These are phyloP conservation scores for Chlamydomonas incerta DNA, from an alignment of 139 green algal species.

Conservation along the genomic window DNA sequence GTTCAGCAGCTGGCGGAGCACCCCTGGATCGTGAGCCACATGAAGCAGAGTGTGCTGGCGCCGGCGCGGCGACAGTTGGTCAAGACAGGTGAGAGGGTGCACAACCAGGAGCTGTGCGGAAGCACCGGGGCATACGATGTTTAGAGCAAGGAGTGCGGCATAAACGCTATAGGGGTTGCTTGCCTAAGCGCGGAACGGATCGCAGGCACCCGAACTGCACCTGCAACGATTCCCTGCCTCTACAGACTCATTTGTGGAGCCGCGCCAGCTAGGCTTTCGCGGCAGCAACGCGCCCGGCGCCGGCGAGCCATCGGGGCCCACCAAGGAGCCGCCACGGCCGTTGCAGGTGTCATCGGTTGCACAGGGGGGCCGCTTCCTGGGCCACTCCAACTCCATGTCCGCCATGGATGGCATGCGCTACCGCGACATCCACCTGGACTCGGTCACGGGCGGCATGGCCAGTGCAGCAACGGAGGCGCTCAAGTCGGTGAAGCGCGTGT, in stretches of 20 bases:
- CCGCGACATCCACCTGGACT: constrained; percentile 36
- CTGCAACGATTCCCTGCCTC: neutral
- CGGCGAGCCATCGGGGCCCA: neutral
- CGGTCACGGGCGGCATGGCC: constrained; percentile 24
- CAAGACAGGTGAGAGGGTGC: constrained; percentile 22
- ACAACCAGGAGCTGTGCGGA: no score
- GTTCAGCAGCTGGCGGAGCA: constrained; percentile 61
- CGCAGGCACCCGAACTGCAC: no score
- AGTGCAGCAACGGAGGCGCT: neutral
- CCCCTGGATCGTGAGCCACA: constrained; percentile 57
- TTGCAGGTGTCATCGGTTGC: neutral
- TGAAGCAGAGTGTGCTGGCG: constrained; percentile 1
- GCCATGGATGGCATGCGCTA: constrained; percentile 42
- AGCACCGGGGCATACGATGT: no score
- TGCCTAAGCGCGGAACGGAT: no score
- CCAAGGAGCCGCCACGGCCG: constrained; percentile 7
- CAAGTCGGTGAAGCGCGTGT: constrained; percentile 15
- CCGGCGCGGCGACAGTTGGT: constrained; percentile 10
- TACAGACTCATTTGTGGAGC: constrained; percentile 44
- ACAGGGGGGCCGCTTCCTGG: constrained; percentile 7
- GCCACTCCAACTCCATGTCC: constrained; percentile 45
- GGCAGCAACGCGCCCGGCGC: neutral
- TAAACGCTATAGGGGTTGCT: no score
- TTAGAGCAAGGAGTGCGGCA: no score
- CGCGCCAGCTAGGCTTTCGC: constrained; percentile 33